Base-by-base conservation (phyloP, 352 stramenopile genomes). In the Phytopythium montanum region DNA sequence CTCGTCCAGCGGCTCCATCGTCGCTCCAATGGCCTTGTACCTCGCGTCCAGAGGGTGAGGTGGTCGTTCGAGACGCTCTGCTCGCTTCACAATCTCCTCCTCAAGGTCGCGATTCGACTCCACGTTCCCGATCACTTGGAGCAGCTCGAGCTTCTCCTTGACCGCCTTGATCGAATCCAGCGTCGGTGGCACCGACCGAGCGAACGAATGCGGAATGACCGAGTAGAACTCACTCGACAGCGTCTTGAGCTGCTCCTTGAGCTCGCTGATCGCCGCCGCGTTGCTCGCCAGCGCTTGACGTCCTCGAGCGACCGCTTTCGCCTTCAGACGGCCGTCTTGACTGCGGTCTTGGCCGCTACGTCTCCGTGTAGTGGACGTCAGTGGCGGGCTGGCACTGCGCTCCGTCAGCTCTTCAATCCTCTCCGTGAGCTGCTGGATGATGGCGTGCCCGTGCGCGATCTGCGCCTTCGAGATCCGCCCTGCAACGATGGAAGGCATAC, bases 161-260 rank as follows among this genome's bases (percentile, higher is more conserved):
- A 91, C 56, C 42, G 82, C 75, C 14, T 68, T 68, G 55, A 86
- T 74, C n/a, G 68, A 76, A 2, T 61, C 63, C 54, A 91, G 86
- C 21, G 77, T 54, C 0, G 77, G 79, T 1, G 81, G 79, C 36
- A 87, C 26, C 6, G 65, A 64, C 8, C 75, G 75, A n/a, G 73
- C 79, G 60, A 89, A 89, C 19, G 87, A 70, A 42, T 91, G 79
- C 41, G 81, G 81, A 36, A 91, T 87, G 10, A 87, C 64, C 54
- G 79, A 77, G 65, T 91, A 91, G 49, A 91, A 89, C 28, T 83
- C 73, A 44, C 70, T 87, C 13, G 77, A 83, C 10, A 88, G 72
- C 19, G 66, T 26, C 44, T 88, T 88, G 10, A 91, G 62, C 29
- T 79, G 57, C 0, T 46, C 33, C 28, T 71, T 74, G 8, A 75